Evolutionary conservation across 306 rosid species (phyloP), one percentile per base, ranked within the genome.

Genomic region (Medicago arabica): DNA sequence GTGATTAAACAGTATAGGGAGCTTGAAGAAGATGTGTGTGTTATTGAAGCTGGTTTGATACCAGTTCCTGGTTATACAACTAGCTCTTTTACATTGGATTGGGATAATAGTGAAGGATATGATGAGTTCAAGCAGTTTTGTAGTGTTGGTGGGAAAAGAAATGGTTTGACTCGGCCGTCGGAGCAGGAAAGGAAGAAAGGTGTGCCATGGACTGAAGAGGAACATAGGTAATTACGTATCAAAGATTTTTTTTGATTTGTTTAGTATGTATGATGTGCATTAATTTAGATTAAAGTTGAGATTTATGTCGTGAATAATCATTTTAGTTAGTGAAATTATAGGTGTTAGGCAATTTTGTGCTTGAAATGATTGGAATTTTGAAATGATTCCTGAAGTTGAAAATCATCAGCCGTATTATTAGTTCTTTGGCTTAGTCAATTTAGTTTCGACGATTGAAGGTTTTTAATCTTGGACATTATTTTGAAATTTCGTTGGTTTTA

Each of bases 161-260:
- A 90, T 7, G 44, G 82, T 2, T 83, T 87, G 23, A 79, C 86
- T 47, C 63, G 93, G 74, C 89, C 93, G 1, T 83, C 89, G 17
- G 98, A 91, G 58, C 97, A 87, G 25, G 98, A 93, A 74, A 86
- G 96, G 85, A 93, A 93, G 82, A 91, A 89, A 86, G 98, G 98
- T 19, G 89, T 91, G 14, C 96, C 98, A 18, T 93, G 98, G 97
- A 89, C 96, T 12, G 97, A 92, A 83, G 93, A 90, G 70, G 97
- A 92, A 72, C 97, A 92, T 84, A 93, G 97, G 98, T 93, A 86
- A 59, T n/a, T 84, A 1, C 67, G 21, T 60, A 17, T 59, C 44
- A 50, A 65, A 14, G 38, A 31, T 10, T 16, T 50, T 54, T 15
- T 53, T 67, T 66, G 17, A 67, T 76, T 63, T 28, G 44, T 62